Evolutionary conservation across 768 basidiomycete genomes (phyloP).

Genomic region (Tylopilus balloui): DNA sequence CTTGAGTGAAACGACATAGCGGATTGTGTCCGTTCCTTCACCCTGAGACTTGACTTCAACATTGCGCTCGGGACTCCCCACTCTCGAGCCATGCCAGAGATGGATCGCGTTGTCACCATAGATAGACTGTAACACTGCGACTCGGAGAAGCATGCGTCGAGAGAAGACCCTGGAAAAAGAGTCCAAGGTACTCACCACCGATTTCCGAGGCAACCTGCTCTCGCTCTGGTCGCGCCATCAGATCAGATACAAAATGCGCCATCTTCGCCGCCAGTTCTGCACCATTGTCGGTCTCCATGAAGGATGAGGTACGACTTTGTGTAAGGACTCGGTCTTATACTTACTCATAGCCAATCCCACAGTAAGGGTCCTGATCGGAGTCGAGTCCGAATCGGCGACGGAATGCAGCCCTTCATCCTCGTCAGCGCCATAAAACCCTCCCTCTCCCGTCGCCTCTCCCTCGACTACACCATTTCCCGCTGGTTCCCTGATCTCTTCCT

Average conservation of each 20-base stretch:
- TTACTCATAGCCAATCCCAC: too few relatives aligned
- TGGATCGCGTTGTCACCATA: slow-evolving; percentile 66
- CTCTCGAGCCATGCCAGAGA: slow-evolving; percentile 46
- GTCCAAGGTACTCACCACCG: slow-evolving; percentile 31
- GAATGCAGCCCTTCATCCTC: too few relatives aligned
- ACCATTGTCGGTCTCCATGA: slow-evolving; percentile 17
- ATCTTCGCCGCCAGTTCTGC: slow-evolving; percentile 19
- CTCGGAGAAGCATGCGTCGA: slow-evolving; percentile 5
- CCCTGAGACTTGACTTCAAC: slow-evolving; percentile 8
- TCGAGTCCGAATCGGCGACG: too few relatives aligned
- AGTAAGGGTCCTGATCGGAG: too few relatives aligned
- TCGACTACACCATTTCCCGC: background rate
- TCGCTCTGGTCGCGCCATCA: slow-evolving; percentile 34
- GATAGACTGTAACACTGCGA: slow-evolving; percentile 69
- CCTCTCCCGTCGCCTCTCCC: background rate
- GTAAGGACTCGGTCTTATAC: too few relatives aligned
- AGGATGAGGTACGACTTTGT: background rate
- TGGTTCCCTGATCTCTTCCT: background rate
- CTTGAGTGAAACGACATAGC: slow-evolving; percentile 65
- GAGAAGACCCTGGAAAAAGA: background rate
- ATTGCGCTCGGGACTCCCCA: slow-evolving; percentile 8
- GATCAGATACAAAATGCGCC: slow-evolving; percentile 25
- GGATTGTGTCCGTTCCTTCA: slow-evolving; percentile 38
- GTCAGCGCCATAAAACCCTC: background rate
- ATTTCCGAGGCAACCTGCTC: slow-evolving; percentile 47